Conservation (phyloP, 2,329 filamentous ascomycete genomes). For the Dothistroma septosporum region DNA sequence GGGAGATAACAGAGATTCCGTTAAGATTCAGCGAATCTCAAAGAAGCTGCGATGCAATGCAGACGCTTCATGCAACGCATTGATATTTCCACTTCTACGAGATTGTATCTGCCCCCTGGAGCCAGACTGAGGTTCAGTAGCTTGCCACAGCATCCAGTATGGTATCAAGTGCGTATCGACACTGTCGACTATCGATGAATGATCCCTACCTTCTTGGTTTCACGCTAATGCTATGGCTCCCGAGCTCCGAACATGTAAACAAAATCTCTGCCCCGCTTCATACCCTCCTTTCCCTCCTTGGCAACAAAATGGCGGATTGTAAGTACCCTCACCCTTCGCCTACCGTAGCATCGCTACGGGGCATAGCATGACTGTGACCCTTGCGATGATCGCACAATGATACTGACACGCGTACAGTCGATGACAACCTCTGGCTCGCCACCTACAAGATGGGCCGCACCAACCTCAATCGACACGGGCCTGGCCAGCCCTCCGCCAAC, state of each 20-base stretch:
- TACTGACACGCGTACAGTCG: not conserved
- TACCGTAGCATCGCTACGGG: not conserved
- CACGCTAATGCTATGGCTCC: not conserved
- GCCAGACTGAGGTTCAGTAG: too few species aligned
- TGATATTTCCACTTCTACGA: too few species aligned
- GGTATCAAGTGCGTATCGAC: too few species aligned
- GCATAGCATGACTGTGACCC: not conserved
- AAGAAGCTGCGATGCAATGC: too few species aligned
- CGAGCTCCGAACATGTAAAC: not conserved
- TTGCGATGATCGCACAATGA: not conserved
- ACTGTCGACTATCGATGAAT: not conserved
- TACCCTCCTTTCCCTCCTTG: not conserved
- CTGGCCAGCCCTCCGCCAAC: not conserved
- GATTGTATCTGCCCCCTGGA: too few species aligned
- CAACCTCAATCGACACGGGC: not conserved
- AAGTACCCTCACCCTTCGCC: not conserved
- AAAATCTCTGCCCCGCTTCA: not conserved
- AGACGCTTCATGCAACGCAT: too few species aligned
- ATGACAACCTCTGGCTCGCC: not conserved
- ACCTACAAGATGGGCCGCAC: not conserved
- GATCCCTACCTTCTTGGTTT: not conserved
- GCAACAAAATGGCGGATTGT: not conserved
- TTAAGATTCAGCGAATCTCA: too few species aligned
- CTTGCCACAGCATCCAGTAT: too few species aligned
- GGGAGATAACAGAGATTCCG: too few species aligned